Base-by-base conservation (phyloP, 148 eudicot genomes). In the Gaultheria prostrata region DNA sequence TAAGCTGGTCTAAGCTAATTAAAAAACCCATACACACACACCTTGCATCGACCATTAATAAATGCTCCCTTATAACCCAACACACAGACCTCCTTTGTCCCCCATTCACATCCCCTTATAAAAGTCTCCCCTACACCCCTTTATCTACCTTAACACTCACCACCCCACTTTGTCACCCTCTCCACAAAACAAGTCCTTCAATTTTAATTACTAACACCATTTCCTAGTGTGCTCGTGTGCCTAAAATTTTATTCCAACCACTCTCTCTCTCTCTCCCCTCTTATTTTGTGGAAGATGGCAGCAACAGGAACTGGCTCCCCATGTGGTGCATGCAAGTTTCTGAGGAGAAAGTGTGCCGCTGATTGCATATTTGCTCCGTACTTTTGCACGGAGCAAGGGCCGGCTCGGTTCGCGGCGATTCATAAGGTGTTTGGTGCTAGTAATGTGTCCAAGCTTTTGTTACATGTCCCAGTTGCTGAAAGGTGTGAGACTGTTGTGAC, bases 371-470 rank as follows among this genome's bases (percentile, higher is more conserved):
- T 92, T 18, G 94, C 92, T 1, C 94, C 94, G 1, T 85, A 92
- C 17, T 92, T 92, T 26, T 85, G 85, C 80, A 87, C 92, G 9
- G 94, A 92, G 15, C 91, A 90, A 63, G 92, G 94, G 4, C 86
- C 92, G 1, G 89, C 94, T 3, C 83, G 85, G 67, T 92, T 91
- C 24, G 93, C 92, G 0, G 91, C 92, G 20, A 87, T 91, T 26
- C 93, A 91, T 28, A 91, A 89, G 84, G 94, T 91, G 82, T 91
- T 91, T 54, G 93, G 94, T 1, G 94, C 94, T 15, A 91, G 94
- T 82, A 91, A 91, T 32, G 90, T 89, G 43, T 86, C 94, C 6
- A 92, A 92, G 30, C 83, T 92, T 63, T 43, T 92, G 82, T 49
- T 83, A 50, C 90, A 89, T 24, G 82, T 92, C 18, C 94, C 94